Percentiles rank a stretch among this genome's conserved stretches.
Evolutionary conservation across 257 asterid species (phyloP).

Genomic region (Leptodermis oblonga): DNA sequence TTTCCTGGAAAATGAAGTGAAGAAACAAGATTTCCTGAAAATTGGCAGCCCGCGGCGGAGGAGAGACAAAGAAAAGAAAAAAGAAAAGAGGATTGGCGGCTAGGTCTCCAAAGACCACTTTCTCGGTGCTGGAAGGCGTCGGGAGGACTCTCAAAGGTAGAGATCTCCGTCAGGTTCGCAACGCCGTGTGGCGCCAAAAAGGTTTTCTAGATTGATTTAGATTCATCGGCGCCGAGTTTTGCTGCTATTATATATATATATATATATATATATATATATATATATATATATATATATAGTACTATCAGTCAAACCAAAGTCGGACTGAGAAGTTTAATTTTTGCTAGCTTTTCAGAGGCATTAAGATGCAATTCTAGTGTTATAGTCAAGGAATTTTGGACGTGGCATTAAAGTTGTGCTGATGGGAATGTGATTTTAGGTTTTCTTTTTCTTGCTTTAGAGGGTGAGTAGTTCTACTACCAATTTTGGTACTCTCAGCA

Average conservation of each 20-base stretch:
- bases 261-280: no score
- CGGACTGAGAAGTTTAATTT: constrained; percentile 26
- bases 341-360: constrained; percentile 23
- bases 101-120: constrained; percentile 41
- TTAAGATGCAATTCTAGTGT: neutral
- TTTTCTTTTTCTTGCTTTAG: no score
- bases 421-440: neutral
- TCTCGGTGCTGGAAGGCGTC: constrained; percentile 81
- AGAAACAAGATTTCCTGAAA: no score
- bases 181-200: constrained; percentile 77
- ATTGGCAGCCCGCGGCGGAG: no score
- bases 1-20: no score
- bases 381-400: neutral
- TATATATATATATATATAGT: no score
- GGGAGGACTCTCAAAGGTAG: constrained; percentile 91
- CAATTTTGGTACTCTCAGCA: neutral
- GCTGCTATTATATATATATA: no score
- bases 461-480: no score
- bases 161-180: constrained; percentile 90
- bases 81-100: constrained; percentile 48
- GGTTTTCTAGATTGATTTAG: constrained; percentile 57
- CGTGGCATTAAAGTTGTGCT: neutral
- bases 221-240: neutral
- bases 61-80: no score
- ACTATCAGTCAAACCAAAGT: neutral